phyloP scores from a whole-genome alignment of 2,329 filamentous ascomycete species.

The Colletotrichum tropicicola region DNA sequence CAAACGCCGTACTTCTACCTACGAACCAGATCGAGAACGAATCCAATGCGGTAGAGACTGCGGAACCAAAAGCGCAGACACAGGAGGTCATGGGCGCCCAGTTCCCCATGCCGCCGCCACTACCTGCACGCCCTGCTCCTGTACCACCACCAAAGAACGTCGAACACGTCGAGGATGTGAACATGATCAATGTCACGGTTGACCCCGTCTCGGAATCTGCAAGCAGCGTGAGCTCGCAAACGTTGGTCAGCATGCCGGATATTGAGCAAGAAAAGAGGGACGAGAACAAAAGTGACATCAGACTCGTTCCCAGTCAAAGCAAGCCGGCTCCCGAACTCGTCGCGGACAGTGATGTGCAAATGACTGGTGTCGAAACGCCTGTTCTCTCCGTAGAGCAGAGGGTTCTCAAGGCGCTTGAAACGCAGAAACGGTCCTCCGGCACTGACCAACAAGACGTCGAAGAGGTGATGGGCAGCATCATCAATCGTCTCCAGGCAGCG shows the following conservation, averaged over 20 bases:
- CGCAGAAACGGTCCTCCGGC: constrained; percentile 56
- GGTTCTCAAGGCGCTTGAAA: constrained; percentile 55
- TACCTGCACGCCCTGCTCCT: constrained; percentile 58
- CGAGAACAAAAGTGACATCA: constrained; percentile 20
- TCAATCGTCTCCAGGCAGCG: constrained; percentile 90
- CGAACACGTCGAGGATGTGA: constrained; percentile 39
- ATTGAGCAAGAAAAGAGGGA: constrained; percentile 46
- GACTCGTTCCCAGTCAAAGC: constrained; percentile 29
- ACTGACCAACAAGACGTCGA: constrained; percentile 92
- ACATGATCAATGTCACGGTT: constrained; percentile 44
- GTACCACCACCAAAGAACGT: constrained; percentile 40
- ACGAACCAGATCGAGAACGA: constrained; percentile 33
- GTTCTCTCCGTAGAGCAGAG: constrained; percentile 50
- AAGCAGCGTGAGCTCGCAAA: constrained; percentile 61
- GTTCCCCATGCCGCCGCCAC: constrained; percentile 45
- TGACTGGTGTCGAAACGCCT: constrained; percentile 2
- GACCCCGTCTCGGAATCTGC: constrained; percentile 47
- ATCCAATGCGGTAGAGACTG: neutral
- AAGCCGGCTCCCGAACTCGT: constrained; percentile 30
- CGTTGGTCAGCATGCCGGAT: constrained; percentile 56
- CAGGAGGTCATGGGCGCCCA: constrained; percentile 28
- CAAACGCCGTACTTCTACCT: constrained; percentile 78
- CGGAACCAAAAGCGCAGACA: constrained; percentile 3
- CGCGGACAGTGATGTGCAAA: constrained; percentile 13
- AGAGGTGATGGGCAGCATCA: constrained; percentile 92